Base-by-base conservation (phyloP, 176 grass and related monocot species). In the Chloris gayana region DNA sequence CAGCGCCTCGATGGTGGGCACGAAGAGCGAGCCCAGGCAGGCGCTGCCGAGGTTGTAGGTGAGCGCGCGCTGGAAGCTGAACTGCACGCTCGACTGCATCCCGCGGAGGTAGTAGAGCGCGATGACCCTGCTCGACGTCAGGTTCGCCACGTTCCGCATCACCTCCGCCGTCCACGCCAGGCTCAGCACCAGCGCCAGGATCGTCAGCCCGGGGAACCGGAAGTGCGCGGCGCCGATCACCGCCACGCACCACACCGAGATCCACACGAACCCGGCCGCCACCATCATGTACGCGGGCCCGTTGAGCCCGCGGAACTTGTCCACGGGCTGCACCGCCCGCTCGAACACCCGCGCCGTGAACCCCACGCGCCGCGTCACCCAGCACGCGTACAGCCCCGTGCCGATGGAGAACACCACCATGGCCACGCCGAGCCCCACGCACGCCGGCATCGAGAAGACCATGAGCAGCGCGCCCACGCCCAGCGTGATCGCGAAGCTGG, bases 91-190 rank as follows among this genome's bases (percentile, higher is more conserved):
- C 5, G 90, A 99, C 84, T 99, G 92, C 96, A 99, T 99, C 21
- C 96, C 96, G n/a, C 96, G 87, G 4, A 99, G 88, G 85, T 99
- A 99, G 89, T 99, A 99, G 82, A 99, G 87, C 19, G 96, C 90
- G 64, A 99, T 91, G 65, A 99, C 96, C 9, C 96, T 38, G 90
- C 96, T 99, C 9, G 83, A 88, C 50, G 96, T 99, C 57, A 99
- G 80, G 67, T 99, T 99, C 11, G 96, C 85, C 51, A 99, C 96
- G 76, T 99, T 99, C 44, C 96, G 86, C 96, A 99, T 99, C 74
- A 99, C 96, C 86, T 99, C 96, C 3, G 96, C 96, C 0, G 96
- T 99, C 96, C 96, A 99, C 18, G 45, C 37, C 42, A 99, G 64
- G 86, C 96, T 99, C 12, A 95, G 68, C 57, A 95, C 86, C 49